These are phyloP conservation scores for Fagopyrum homotropicum DNA, from an alignment of 148 eudicot species.

Conservation along the genomic window DNA sequence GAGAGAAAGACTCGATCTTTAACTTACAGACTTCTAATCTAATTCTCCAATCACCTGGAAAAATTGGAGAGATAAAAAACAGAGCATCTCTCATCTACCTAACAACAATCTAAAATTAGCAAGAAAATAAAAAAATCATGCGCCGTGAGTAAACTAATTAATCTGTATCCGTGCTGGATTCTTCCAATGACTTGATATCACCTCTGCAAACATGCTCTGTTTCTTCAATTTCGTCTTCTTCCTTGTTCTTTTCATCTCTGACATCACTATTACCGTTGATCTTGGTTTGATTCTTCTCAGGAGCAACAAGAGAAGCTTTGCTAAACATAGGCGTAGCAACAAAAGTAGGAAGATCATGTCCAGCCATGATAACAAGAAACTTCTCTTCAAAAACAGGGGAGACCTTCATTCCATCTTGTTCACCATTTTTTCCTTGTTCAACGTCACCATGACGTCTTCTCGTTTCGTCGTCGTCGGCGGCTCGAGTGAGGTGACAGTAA, in stretches of 20 bases:
- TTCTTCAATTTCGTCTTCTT: not conserved
- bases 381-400: constrained; percentile 48
- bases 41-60: not conserved
- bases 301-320: constrained; percentile 13
- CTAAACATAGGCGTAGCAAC: constrained; percentile 59
- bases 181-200: not conserved
- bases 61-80: not conserved
- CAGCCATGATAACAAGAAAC: constrained; percentile 76
- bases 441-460: constrained; percentile 25
- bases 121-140: not conserved
- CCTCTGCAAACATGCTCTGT: not conserved
- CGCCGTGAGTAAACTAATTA: not conserved
- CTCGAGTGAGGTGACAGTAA: constrained; percentile 45
- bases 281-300: not conserved
- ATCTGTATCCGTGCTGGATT: not conserved
- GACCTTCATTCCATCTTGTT: constrained; percentile 13
- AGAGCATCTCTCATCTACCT: not conserved
- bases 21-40: not conserved
- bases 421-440: constrained; percentile 31
- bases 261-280: no score
- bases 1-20: not conserved
- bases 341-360: constrained; percentile 56
- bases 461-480: constrained; percentile 14
- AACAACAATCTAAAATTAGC: not conserved
- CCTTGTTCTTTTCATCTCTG: not conserved